A percentile compares a stretch with the other conserved stretches of the same genome.
phyloP scores from a whole-genome alignment of 2,329 filamentous ascomycete species.

The Venturiaceae sp. region DNA sequence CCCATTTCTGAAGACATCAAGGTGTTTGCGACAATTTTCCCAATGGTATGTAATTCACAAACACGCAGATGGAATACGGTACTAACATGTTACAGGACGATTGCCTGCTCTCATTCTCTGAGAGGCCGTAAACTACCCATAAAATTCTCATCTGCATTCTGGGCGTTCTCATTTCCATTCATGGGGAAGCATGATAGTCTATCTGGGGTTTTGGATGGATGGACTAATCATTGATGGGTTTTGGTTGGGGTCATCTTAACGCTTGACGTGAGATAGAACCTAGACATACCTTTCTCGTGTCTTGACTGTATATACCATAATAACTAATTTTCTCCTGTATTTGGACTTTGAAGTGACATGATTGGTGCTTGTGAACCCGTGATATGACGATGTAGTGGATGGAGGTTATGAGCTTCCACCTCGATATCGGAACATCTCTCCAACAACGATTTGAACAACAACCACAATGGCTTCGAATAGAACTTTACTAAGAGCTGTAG shows the following conservation, averaged over 20 bases:
- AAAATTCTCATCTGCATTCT: background rate
- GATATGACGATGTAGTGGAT: background rate
- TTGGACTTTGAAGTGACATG: background rate
- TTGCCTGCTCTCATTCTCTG: slow-evolving; percentile 64
- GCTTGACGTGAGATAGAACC: background rate
- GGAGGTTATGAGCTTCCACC: background rate
- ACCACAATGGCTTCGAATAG: background rate
- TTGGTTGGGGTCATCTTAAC: background rate
- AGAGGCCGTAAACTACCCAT: background rate
- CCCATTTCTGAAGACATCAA: slow-evolving; percentile 85
- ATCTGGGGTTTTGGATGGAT: background rate
- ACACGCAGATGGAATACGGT: background rate
- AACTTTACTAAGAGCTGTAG: background rate
- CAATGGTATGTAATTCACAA: slow-evolving; percentile 55
- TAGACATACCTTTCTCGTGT: background rate
- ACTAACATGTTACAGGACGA: slow-evolving; percentile 55
- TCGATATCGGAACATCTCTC: background rate
- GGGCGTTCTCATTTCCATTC: background rate
- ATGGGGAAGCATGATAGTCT: background rate
- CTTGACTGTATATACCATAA: background rate
- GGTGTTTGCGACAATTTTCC: slow-evolving; percentile 97
- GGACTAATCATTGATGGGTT: background rate
- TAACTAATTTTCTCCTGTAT: background rate
- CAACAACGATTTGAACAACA: background rate
- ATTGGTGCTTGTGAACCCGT: background rate